Base-by-base conservation (phyloP, 768 basidiomycete species). In the Hebeloma cylindrosporum region DNA sequence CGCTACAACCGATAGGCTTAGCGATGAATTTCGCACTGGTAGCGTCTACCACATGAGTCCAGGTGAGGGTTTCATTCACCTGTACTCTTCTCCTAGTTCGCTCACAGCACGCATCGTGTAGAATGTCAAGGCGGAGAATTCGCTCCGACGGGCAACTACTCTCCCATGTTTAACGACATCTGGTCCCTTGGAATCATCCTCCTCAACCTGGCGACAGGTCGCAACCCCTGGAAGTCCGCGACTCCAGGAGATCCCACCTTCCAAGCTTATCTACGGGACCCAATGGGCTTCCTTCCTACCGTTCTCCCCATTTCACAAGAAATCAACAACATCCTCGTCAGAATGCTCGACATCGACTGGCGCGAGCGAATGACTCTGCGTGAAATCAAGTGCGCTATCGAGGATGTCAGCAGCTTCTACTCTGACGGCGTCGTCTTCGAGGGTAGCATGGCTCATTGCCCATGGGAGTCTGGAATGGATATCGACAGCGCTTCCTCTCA, bases 181-280 rank as follows among this genome's bases (percentile, higher is more conserved):
- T 99, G 95, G 95, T 93, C 94, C 10, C 73, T 98, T 42, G 95
- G 93, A 36, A 91, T 99, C 58, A 92, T 99, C 53, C 85, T 99
- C 23, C 84, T 98, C 62, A 99, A 99, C 64, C 82, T 99, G 38
- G 85, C 89, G 35, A 96, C 92, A 29, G 93, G 93, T n/a, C 84
- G 95, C 44, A 97, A 98, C 60, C 95, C 95, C 9, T 99, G 95
- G 95, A 89, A 90, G 67, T 92, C 92, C 14, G 94, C 95, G n/a
- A 84, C 83, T 14, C 64, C 73, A 1, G 74, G 81, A 40, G 95
- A 98, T 66, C 87, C 88, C 50, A 96, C 93, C 2, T 99, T 97
- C 77, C 83, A 88, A 61, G 91, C 91, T 1, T 99, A 90, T 65
- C 77, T 95, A 43, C 82, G 80, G 56, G 83, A 92, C 59, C 88